Conservation (phyloP, 805 yeast genomes). For the Wickerhamiella bombiphila region DNA sequence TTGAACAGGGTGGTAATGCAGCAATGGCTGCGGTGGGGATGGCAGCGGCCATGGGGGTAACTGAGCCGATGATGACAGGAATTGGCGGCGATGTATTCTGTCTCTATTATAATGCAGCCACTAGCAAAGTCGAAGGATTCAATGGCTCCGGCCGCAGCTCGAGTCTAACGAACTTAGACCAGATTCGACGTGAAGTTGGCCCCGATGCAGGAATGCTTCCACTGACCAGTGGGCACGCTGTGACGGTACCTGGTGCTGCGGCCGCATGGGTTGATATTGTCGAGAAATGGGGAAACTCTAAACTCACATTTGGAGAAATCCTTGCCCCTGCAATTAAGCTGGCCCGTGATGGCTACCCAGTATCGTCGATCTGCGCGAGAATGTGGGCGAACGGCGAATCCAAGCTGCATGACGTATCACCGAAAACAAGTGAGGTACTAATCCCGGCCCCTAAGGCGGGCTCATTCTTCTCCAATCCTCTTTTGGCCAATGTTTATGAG, state of each 20-base stretch:
- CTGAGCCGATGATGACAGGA: constrained; percentile 29
- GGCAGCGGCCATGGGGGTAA: constrained; percentile 26
- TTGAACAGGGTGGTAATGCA: constrained; percentile 56
- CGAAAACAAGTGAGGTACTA: constrained; percentile 24
- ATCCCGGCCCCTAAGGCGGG: constrained; percentile 42
- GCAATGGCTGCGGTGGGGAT: constrained; percentile 31
- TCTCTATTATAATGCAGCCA: constrained; percentile 37
- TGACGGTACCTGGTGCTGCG: constrained; percentile 66
- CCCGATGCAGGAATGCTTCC: constrained; percentile 34
- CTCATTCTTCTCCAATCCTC: constrained; percentile 37
- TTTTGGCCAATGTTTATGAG: constrained; percentile 39
- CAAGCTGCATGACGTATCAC: constrained; percentile 26
- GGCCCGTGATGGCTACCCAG: constrained; percentile 54
- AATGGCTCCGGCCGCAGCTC: constrained; percentile 71
- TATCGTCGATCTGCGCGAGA: constrained; percentile 41
- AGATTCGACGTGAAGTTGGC: constrained; percentile 24
- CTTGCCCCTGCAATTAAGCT: constrained; percentile 35
- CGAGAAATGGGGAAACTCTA: constrained; percentile 60
- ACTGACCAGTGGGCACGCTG: constrained; percentile 37
- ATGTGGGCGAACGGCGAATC: constrained; percentile 33
- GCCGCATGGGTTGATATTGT: constrained; percentile 68
- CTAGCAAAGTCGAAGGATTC: constrained; percentile 44
- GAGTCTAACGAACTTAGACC: constrained; percentile 25
- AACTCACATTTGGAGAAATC: constrained; percentile 41
- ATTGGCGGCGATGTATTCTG: constrained; percentile 38